Conservation (phyloP, 2,329 filamentous ascomycete species). For the Mariannaea elegans region DNA sequence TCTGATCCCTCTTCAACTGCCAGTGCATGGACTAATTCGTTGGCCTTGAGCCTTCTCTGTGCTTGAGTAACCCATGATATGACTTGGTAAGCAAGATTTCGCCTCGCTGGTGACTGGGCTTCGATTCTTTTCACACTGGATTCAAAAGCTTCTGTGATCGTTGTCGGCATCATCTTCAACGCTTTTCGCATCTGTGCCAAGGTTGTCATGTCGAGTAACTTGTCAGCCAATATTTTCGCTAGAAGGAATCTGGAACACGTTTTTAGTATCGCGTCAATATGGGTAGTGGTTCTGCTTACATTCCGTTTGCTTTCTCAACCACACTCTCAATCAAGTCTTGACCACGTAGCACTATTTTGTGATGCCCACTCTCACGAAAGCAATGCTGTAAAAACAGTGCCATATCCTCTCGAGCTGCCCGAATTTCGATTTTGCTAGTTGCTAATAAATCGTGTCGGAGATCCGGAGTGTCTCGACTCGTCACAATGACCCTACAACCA, state of each 20-base stretch:
- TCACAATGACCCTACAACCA: conserved; percentile 4
- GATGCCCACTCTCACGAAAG: background rate
- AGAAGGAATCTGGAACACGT: background rate
- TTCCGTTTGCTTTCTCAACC: conserved; percentile 3
- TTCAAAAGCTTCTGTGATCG: conserved; percentile 1
- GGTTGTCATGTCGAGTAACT: conserved; percentile 6
- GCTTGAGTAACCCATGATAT: conserved; percentile 2
- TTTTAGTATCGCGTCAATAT: background rate
- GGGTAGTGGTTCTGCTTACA: background rate
- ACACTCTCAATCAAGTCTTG: background rate
- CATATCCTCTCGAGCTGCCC: background rate
- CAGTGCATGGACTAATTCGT: background rate
- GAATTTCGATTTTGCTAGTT: background rate
- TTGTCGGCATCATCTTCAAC: background rate
- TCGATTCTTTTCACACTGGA: conserved; percentile 2
- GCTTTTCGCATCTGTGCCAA: background rate
- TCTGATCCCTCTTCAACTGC: background rate
- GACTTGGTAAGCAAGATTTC: conserved; percentile 1
- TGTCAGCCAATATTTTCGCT: background rate
- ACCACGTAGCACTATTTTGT: background rate
- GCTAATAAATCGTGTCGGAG: background rate
- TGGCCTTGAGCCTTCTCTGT: background rate
- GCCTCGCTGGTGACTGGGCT: background rate
- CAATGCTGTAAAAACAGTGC: background rate
- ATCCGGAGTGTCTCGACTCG: conserved; percentile 7